Percentiles rank a stretch among this genome's conserved stretches.
Conservation (phyloP, 345 rosid genomes). For the Cardamine resedifolia region DNA sequence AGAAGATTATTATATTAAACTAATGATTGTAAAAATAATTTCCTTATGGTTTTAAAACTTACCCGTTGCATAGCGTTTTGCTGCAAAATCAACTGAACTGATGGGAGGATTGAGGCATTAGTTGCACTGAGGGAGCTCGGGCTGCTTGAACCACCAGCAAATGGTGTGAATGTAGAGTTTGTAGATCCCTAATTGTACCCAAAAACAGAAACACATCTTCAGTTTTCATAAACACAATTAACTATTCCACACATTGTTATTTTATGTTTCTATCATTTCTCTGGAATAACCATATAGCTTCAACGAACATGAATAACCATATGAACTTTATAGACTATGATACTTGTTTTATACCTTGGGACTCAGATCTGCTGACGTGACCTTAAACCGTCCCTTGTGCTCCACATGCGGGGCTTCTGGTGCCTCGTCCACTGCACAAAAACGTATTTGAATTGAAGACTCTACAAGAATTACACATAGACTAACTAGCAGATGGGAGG, state of each 20-base stretch:
- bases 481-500: conserved; percentile 46
- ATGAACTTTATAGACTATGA: neutral
- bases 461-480: conserved; percentile 18
- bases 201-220: conserved; percentile 15
- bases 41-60: conserved; percentile 7
- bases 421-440: conserved; percentile 62
- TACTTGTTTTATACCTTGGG: conserved; percentile 72
- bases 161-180: conserved; percentile 48
- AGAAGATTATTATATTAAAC: conserved; percentile 15
- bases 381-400: conserved; percentile 89
- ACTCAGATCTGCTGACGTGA: conserved; percentile 75
- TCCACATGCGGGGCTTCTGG: conserved; percentile 80
- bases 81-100: conserved; percentile 80
- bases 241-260: neutral
- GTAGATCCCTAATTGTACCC: conserved; percentile 59
- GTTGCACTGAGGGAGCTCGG: conserved; percentile 49
- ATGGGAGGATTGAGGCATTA: conserved; percentile 56
- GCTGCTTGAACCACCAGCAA: conserved; percentile 51
- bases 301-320: neutral
- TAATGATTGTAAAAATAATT: neutral
- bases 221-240: conserved; percentile 3
- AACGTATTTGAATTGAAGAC: neutral
- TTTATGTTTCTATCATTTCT: conserved; percentile 13
- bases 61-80: conserved; percentile 84
- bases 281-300: conserved; percentile 5